Percentiles rank a stretch among this genome's conserved stretches.
These are phyloP conservation scores for Sphagnum magellanicum DNA, from an alignment of 228 moss, liverwort and hornwort species.

Conservation along the genomic window DNA sequence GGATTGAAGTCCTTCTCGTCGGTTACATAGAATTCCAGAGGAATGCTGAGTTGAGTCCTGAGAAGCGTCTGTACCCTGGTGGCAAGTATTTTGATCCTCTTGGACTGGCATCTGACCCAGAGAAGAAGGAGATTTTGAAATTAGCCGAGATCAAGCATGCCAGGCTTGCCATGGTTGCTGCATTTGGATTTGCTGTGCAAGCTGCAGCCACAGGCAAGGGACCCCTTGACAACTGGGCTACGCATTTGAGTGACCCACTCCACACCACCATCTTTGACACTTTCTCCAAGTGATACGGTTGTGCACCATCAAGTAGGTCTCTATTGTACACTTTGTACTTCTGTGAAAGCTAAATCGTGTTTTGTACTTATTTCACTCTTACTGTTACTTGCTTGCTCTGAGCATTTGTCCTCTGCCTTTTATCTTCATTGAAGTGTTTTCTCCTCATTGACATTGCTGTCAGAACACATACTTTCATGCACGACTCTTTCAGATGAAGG, in stretches of 20 bases:
- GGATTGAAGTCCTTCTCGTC: conserved; percentile 74
- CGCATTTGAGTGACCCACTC: conserved; percentile 92
- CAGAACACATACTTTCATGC: too few species aligned
- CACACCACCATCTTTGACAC: conserved; percentile 99
- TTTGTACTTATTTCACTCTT: too few species aligned
- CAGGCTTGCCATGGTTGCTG: conserved; percentile 92
- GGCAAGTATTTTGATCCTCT: conserved; percentile 95
- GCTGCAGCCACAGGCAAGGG: conserved; percentile 98
- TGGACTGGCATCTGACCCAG: conserved; percentile 68
- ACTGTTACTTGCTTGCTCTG: too few species aligned
- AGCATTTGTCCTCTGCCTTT: too few species aligned
- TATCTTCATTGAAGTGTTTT: too few species aligned
- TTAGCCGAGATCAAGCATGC: conserved; percentile 99
- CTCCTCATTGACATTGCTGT: too few species aligned
- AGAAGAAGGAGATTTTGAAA: conserved; percentile 82
- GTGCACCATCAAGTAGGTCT: too few species aligned
- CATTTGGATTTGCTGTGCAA: conserved; percentile 87
- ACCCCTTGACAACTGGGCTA: conserved; percentile 95
- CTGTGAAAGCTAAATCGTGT: too few species aligned
- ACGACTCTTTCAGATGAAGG: too few species aligned
- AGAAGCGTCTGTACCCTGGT: conserved; percentile 87
- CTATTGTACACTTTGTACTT: too few species aligned
- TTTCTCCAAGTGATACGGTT: conserved; percentile 67
- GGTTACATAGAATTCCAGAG: conserved; percentile 95
- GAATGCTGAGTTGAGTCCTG: conserved; percentile 82